phyloP scores from a whole-genome alignment of 1,284 basidiomycete genomes.

The Lignosus rhinocerotis region DNA sequence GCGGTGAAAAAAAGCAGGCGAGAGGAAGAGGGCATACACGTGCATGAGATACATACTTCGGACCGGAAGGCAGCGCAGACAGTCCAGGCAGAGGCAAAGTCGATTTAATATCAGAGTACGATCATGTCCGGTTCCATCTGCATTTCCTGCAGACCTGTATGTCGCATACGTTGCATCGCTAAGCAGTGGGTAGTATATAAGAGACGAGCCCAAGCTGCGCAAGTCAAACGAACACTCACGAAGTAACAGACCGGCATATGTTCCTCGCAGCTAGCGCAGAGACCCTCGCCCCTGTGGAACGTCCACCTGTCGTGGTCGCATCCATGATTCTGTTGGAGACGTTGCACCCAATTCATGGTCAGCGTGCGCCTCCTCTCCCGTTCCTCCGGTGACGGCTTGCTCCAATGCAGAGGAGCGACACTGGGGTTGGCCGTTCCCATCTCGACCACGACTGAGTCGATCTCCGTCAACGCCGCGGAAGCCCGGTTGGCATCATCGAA shows the following conservation, averaged over 20 bases:
- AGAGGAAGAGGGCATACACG: neutral
- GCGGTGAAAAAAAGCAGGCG: too few species aligned
- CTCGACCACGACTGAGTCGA: neutral
- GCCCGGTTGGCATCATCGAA: neutral
- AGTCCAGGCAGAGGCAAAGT: neutral
- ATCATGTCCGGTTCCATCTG: constrained; percentile 33
- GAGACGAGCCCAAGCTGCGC: neutral
- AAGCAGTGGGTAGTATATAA: neutral
- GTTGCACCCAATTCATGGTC: constrained; percentile 35
- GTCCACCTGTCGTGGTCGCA: constrained; percentile 35
- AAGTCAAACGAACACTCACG: constrained; percentile 29
- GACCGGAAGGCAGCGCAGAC: neutral
- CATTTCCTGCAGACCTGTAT: constrained; percentile 36
- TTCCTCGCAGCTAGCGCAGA: constrained; percentile 36
- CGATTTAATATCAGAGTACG: neutral
- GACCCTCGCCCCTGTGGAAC: constrained; percentile 30
- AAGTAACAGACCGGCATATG: constrained; percentile 35
- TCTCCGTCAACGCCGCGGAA: neutral
- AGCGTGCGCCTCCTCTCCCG: constrained; percentile 19
- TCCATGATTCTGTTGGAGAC: constrained; percentile 39
- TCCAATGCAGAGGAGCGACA: neutral
- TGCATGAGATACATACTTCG: neutral
- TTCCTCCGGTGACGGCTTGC: neutral
- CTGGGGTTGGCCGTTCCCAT: neutral
- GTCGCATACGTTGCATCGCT: constrained; percentile 39